Evolutionary conservation across 2,329 filamentous ascomycete genomes (phyloP).

Genomic region (Annulohypoxylon truncatum): DNA sequence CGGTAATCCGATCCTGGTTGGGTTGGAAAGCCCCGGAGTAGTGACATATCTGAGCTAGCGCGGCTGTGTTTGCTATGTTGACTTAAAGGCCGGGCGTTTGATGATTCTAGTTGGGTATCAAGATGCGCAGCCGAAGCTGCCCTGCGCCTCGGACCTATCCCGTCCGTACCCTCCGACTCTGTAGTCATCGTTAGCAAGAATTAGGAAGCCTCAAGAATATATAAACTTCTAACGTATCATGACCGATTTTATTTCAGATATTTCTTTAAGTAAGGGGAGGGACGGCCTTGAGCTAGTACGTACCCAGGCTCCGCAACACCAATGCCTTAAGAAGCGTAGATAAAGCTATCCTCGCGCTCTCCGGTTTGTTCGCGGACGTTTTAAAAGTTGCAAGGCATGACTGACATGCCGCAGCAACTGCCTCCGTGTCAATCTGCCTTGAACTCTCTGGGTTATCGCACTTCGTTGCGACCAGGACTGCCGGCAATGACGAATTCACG

Average conservation of each 20-base stretch:
- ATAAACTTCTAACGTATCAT: not conserved
- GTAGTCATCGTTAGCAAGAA: constrained; percentile 19
- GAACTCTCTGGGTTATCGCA: constrained; percentile 80
- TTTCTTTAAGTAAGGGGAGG: not conserved
- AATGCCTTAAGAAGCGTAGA: constrained; percentile 79
- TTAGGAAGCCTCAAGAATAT: not conserved
- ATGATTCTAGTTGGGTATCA: constrained; percentile 64
- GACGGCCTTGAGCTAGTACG: constrained; percentile 50
- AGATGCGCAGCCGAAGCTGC: constrained; percentile 72
- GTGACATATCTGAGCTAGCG: constrained; percentile 76
- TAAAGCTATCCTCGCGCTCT: constrained; percentile 80
- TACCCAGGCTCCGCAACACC: constrained; percentile 75
- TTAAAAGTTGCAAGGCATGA: constrained; percentile 79
- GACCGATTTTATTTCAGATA: not conserved
- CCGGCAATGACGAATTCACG: constrained; percentile 77
- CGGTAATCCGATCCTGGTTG: constrained; percentile 59
- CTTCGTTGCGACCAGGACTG: constrained; percentile 87
- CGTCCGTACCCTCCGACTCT: constrained; percentile 56
- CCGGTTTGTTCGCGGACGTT: constrained; percentile 75
- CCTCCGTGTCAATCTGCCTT: constrained; percentile 77
- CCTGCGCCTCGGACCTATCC: constrained; percentile 61
- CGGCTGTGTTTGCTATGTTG: constrained; percentile 75
- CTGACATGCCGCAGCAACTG: constrained; percentile 72
- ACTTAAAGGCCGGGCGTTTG: constrained; percentile 65
- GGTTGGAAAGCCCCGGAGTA: constrained; percentile 65